Percentiles rank a stretch among this genome's conserved stretches.
phyloP scores from a whole-genome alignment of 2,329 filamentous ascomycete genomes.

The Pseudogymnoascus sp. region DNA sequence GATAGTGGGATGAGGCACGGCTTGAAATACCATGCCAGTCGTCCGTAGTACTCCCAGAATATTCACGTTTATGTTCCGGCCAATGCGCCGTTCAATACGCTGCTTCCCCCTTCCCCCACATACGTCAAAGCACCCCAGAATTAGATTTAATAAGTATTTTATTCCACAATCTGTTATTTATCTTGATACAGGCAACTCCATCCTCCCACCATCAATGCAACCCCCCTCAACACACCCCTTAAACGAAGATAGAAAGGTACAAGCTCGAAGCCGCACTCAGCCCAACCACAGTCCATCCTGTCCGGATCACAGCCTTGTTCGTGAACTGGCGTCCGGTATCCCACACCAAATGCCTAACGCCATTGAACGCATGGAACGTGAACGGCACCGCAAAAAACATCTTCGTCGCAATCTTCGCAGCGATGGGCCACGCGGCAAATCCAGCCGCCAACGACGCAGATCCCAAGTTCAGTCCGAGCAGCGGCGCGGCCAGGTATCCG shows the following conservation, averaged over 20 bases:
- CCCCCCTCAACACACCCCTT: background rate
- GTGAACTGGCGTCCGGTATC: slow-evolving; percentile 55
- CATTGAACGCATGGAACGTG: slow-evolving; percentile 61
- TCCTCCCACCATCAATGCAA: background rate
- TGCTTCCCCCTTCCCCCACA: background rate
- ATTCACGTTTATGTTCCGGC: background rate
- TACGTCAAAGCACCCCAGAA: background rate
- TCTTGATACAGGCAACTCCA: slow-evolving; percentile 9
- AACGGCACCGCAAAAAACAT: slow-evolving; percentile 54
- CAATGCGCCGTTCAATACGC: background rate
- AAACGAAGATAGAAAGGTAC: slow-evolving; percentile 25
- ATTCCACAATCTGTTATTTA: slow-evolving; percentile 10
- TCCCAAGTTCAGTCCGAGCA: slow-evolving; percentile 62
- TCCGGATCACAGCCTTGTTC: slow-evolving; percentile 58
- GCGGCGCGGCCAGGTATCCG: slow-evolving; percentile 58
- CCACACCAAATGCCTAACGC: slow-evolving; percentile 66
- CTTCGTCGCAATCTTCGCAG: slow-evolving; percentile 54
- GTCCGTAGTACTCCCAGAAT: background rate
- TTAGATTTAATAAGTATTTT: slow-evolving; percentile 1
- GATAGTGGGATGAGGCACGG: background rate
- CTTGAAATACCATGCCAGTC: background rate
- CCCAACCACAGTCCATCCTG: slow-evolving; percentile 57
- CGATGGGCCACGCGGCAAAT: slow-evolving; percentile 54
- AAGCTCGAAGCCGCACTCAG: slow-evolving; percentile 43
- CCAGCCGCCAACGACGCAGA: slow-evolving; percentile 55